phyloP scores from a whole-genome alignment of 345 rosid species.

The Gossypium herbaceum region DNA sequence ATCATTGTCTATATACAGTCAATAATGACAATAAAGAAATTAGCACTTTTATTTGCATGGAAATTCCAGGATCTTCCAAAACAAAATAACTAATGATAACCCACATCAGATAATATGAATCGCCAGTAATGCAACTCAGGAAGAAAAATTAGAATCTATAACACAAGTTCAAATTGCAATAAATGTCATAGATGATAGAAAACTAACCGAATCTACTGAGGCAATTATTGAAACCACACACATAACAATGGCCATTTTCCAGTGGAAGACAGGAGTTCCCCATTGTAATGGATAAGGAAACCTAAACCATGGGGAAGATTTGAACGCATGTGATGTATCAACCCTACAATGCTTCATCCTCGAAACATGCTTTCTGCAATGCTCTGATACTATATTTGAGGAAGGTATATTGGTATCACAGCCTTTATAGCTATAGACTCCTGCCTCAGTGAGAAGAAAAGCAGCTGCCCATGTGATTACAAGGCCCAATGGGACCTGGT shows the following conservation, averaged over 20 bases:
- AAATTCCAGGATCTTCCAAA: not conserved
- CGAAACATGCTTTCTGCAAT: conserved; percentile 81
- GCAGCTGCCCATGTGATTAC: conserved; percentile 92
- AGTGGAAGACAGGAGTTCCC: conserved; percentile 88
- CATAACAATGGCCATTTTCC: conserved; percentile 95
- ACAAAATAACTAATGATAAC: not conserved
- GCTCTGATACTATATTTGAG: conserved; percentile 73
- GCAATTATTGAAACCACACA: conserved; percentile 77
- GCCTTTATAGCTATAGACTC: conserved; percentile 75
- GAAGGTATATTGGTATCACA: conserved; percentile 81
- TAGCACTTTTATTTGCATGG: not conserved
- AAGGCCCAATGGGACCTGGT: conserved; percentile 89
- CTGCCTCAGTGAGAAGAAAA: conserved; percentile 83
- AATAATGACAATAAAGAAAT: not conserved
- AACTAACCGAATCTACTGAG: conserved; percentile 87
- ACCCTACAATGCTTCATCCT: conserved; percentile 84
- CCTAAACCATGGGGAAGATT: conserved; percentile 90
- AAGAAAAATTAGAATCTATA: conserved; percentile 1
- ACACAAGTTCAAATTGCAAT: conserved; percentile 9
- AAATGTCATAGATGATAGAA: conserved; percentile 9
- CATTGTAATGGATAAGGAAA: conserved; percentile 97
- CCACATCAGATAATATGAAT: not conserved
- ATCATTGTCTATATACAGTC: not conserved
- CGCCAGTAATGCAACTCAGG: not conserved
- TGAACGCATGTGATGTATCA: conserved; percentile 81